phyloP scores from a whole-genome alignment of 202 grass and related monocot genomes.

The Digitaria exilis region DNA sequence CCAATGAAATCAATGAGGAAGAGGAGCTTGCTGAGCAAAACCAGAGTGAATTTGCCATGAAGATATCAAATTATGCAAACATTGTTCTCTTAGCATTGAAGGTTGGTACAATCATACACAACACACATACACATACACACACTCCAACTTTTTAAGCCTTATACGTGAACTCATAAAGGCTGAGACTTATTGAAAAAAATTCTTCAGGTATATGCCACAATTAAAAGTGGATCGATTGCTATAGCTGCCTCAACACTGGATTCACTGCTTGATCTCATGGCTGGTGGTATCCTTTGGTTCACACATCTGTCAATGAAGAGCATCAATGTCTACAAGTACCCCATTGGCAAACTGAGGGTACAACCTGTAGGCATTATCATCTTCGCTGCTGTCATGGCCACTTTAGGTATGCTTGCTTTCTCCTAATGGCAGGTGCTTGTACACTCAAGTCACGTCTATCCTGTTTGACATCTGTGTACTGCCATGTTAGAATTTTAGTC shows the following conservation, averaged over 20 bases:
- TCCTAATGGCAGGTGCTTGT: not conserved
- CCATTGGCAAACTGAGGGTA: constrained; percentile 95
- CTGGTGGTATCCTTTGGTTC: constrained; percentile 97
- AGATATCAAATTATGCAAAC: constrained; percentile 94
- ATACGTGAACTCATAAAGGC: constrained; percentile 12
- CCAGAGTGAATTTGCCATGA: constrained; percentile 93
- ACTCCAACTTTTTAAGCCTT: not conserved
- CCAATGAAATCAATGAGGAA: constrained; percentile 51
- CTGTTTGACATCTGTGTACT: not conserved
- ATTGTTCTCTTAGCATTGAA: constrained; percentile 85
- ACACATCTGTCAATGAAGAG: constrained; percentile 97
- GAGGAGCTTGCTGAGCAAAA: constrained; percentile 64
- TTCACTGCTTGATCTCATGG: constrained; percentile 95
- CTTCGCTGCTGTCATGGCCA: constrained; percentile 95
- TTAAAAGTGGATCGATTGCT: constrained; percentile 94
- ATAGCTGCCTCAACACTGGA: constrained; percentile 98
- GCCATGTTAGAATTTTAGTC: constrained; percentile 12
- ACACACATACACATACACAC: too few species aligned
- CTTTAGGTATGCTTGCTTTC: constrained; percentile 72
- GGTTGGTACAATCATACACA: constrained; percentile 30
- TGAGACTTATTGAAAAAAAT: not conserved
- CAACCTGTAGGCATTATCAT: constrained; percentile 97
- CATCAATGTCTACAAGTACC: constrained; percentile 93
- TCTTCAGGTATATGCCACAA: constrained; percentile 79
- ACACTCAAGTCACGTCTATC: not conserved